Percentiles rank a stretch among this genome's conserved stretches.
Evolutionary conservation across 2,329 filamentous ascomycete species (phyloP).

Genomic region (Taxawa tesnikishii): DNA sequence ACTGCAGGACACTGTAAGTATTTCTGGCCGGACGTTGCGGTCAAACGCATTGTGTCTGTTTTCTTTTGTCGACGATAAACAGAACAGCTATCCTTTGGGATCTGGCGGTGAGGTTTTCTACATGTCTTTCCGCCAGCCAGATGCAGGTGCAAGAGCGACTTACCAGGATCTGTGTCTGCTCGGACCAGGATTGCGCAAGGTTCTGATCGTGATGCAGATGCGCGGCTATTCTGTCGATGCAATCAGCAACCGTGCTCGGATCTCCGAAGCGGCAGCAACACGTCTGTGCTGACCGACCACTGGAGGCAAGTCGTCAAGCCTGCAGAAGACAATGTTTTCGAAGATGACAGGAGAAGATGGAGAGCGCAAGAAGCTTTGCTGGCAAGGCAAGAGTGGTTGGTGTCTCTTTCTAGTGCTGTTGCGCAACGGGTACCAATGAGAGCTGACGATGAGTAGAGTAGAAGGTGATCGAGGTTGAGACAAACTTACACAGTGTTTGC

Average conservation of each 20-base stretch:
- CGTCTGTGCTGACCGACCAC: background rate
- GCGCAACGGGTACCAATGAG: too few relatives aligned
- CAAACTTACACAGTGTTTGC: background rate
- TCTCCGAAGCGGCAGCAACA: background rate
- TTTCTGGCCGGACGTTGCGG: background rate
- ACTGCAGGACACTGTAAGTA: background rate
- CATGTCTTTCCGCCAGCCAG: background rate
- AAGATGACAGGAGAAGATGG: background rate
- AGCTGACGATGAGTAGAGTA: background rate
- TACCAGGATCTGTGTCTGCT: background rate
- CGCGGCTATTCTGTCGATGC: background rate
- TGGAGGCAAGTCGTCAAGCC: background rate
- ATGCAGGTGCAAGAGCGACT: background rate
- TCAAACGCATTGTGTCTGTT: background rate
- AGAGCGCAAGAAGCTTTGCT: background rate
- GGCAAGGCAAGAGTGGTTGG: too few relatives aligned
- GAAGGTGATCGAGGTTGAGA: background rate
- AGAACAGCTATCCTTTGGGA: background rate
- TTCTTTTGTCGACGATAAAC: background rate
- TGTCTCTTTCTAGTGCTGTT: too few relatives aligned
- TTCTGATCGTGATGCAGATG: background rate
- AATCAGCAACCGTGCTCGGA: background rate
- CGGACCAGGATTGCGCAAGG: background rate
- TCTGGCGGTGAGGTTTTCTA: background rate
- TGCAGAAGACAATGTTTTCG: background rate